Conservation (phyloP, 352 stramenopile genomes). For the Phytophthora macrochlamydospora region DNA sequence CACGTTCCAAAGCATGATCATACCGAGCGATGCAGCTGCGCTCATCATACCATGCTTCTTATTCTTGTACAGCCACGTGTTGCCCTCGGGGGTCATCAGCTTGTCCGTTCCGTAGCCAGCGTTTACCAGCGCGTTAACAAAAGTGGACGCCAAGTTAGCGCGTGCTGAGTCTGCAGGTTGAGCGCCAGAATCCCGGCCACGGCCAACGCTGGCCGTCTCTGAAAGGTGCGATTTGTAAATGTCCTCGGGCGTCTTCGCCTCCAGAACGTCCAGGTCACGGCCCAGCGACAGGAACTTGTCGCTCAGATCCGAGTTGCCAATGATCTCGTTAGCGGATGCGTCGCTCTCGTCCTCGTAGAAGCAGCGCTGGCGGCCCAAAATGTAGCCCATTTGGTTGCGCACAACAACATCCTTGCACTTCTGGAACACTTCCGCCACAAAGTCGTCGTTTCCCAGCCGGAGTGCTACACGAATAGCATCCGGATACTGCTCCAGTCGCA, state of each 20-base stretch:
- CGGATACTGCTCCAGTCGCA: conserved; percentile 93
- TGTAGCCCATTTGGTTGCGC: conserved; percentile 94
- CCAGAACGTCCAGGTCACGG: conserved; percentile 97
- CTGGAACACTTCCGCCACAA: conserved; percentile 77
- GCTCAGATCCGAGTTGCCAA: conserved; percentile 96
- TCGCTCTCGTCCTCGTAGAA: conserved; percentile 95
- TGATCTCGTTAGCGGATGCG: conserved; percentile 91
- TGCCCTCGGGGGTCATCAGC: conserved; percentile 92
- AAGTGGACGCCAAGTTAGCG: conserved; percentile 98
- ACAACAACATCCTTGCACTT: conserved; percentile 73
- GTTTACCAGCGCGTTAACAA: conserved; percentile 99
- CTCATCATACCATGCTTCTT: conserved; percentile 99
- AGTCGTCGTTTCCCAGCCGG: conserved; percentile 86
- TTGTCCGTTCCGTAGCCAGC: conserved; percentile 98
- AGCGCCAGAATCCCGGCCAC: conserved; percentile 65
- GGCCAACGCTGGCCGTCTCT: conserved; percentile 91
- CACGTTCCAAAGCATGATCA: conserved; percentile 99
- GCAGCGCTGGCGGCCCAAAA: conserved; percentile 95
- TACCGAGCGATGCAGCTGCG: conserved; percentile 96
- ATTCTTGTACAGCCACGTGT: conserved; percentile 99
- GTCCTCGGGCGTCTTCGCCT: conserved; percentile 97
- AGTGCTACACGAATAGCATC: conserved; percentile 98
- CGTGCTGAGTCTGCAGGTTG: conserved; percentile 96
- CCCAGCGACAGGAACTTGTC: conserved; percentile 97
- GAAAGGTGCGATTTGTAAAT: conserved; percentile 99